Evolutionary conservation across 2,329 filamentous ascomycete species (phyloP).

Genomic region (Aspergillus fructus): DNA sequence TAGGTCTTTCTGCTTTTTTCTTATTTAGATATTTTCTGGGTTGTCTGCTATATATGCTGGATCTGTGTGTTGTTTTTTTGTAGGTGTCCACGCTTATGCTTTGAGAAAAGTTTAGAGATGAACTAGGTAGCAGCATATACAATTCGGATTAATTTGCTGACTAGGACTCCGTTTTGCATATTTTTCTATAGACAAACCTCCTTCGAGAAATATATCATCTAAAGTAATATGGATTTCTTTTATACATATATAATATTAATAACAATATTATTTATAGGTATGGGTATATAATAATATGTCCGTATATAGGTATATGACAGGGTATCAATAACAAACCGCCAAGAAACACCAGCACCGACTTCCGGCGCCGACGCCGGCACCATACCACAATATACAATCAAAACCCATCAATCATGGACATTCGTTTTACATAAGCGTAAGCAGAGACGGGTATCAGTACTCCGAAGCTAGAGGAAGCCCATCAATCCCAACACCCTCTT

Average conservation of each 20-base stretch:
- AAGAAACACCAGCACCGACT: background rate
- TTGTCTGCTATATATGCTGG: background rate
- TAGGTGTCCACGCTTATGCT: background rate
- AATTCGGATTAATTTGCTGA: background rate
- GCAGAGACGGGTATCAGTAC: background rate
- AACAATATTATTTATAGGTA: background rate
- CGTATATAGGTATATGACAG: background rate
- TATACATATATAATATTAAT: background rate
- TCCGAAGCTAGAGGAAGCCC: slow-evolving; percentile 1
- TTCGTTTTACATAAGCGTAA: background rate
- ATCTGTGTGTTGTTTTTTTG: background rate
- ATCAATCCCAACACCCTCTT: slow-evolving; percentile 70
- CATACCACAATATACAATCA: background rate
- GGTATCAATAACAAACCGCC: background rate
- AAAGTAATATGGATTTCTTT: background rate
- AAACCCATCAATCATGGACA: background rate
- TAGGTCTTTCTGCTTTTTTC: background rate
- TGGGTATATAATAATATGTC: background rate
- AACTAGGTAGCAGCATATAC: background rate
- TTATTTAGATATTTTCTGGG: background rate
- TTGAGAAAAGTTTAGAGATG: background rate
- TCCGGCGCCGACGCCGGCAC: background rate
- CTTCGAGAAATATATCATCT: background rate
- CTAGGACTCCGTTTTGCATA: background rate
- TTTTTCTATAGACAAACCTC: background rate